Percentiles rank a stretch among this genome's conserved stretches.
Evolutionary conservation across 495 filamentous ascomycete species (phyloP).

Genomic region (Cladorrhinum samala): DNA sequence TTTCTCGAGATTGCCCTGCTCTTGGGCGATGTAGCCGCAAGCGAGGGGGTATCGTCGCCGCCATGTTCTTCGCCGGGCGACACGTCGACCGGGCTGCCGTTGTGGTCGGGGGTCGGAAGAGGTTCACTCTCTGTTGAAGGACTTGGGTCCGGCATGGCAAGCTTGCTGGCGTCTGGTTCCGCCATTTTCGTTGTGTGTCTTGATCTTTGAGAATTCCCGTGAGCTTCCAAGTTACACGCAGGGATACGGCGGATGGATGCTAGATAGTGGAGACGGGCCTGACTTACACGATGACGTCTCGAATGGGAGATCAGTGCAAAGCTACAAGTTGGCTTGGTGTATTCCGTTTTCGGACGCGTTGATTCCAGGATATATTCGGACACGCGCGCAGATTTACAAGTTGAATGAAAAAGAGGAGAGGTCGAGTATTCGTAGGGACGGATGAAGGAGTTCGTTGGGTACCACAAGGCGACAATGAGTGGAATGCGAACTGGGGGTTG

Average conservation of each 20-base stretch:
- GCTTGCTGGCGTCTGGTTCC: constrained; percentile 35
- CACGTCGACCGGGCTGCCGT: constrained; percentile 31
- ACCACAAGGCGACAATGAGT: no score
- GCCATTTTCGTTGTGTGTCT: constrained; percentile 36
- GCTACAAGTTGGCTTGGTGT: neutral
- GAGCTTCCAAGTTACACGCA: no score
- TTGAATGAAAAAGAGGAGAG: no score
- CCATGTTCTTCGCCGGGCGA: constrained; percentile 35
- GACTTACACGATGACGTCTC: neutral
- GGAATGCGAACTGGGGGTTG: no score
- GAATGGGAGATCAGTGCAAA: neutral
- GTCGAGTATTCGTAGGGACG: no score
- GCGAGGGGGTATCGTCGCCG: constrained; percentile 35
- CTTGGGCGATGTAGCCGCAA: constrained; percentile 39
- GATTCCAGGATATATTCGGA: no score
- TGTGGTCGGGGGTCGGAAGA: constrained; percentile 36
- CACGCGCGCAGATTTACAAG: no score
- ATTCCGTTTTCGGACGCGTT: no score
- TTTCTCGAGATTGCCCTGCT: constrained; percentile 59
- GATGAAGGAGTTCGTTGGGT: no score
- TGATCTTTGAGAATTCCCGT: neutral
- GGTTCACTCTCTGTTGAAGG: constrained; percentile 39
- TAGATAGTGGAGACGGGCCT: neutral
- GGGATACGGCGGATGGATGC: neutral
- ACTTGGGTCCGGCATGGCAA: constrained; percentile 22